Evolutionary conservation across 2,329 filamentous ascomycete genomes (phyloP).

Genomic region (Lachnellula willkommii): DNA sequence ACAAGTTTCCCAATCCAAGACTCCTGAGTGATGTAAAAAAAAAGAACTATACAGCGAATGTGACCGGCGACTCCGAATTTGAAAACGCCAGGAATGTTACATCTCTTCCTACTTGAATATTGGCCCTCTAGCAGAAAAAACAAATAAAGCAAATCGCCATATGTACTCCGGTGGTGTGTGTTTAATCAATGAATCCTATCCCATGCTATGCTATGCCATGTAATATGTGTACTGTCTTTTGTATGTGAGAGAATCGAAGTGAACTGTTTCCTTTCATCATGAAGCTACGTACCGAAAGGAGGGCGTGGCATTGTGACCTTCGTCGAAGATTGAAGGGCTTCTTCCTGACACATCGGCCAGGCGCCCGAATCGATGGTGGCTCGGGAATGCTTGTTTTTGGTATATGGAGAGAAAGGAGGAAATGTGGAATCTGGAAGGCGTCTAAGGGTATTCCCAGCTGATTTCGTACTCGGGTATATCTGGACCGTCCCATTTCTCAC

Average conservation of each 20-base stretch:
- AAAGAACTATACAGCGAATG: no score
- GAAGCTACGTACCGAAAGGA: not conserved
- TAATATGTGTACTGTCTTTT: not conserved
- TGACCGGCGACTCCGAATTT: no score
- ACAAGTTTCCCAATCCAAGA: no score
- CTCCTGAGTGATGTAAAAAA: no score
- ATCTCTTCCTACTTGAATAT: not conserved
- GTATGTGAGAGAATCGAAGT: not conserved
- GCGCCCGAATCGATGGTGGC: not conserved
- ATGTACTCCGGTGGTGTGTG: not conserved
- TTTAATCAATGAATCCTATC: not conserved
- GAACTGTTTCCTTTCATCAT: not conserved
- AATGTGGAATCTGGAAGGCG: conserved; percentile 29
- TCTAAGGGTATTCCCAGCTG: conserved; percentile 41
- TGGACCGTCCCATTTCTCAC: conserved; percentile 48
- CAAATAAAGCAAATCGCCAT: not conserved
- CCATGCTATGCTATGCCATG: not conserved
- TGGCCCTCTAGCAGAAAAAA: not conserved
- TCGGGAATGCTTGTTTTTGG: not conserved
- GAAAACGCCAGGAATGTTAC: no score
- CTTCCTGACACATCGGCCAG: not conserved
- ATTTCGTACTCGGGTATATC: conserved; percentile 43
- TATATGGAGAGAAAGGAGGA: not conserved
- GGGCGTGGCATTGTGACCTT: not conserved
- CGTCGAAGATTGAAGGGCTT: not conserved